Evolutionary conservation across 805 yeast species (phyloP), one percentile per base, ranked within the genome.

Genomic region (Candida maris): DNA sequence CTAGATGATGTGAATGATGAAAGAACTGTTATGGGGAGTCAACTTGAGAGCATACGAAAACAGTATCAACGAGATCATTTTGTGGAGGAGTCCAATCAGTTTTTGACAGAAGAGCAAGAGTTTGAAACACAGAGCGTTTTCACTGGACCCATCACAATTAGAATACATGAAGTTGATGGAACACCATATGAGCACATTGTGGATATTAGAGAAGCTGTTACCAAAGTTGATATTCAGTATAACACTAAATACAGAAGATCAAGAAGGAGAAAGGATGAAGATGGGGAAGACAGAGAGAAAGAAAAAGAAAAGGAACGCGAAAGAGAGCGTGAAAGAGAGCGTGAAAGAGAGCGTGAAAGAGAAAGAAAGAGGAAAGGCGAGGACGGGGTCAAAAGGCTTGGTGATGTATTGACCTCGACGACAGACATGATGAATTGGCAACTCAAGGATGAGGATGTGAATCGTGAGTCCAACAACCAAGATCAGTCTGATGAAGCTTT

Each of bases 131-230:
- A 70, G 28, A 57, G 63, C n/a, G 72, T 80, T 2, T 86, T 89
- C 53, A 74, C 85, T 0, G 99, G 99, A 0, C 96, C 97, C 0
- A 86, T 93, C 85, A 93, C 99, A 0, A 85, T 93, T 24, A 70
- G 98, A 52, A 89, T 93, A 24, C 98, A 93, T 56, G 99, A 93
- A 54, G 94, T 96, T 0, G 97, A 93, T 59, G 98, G 98, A 6
- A 87, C 97, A 0, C 98, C 99, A 0, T 93, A 93, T 55, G 99
- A 93, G 54, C 99, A 93, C 57, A 91, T 93, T 32, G 96, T 93
- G 16, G 94, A 87, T 46, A 66, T 93, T 35, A 85, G 87, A 49
- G 97, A 91, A 29, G 75, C 79, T 1, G 78, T 80, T 47, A 85
- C 95, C 1, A 87, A 85, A 54, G 67, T 93, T 30, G 98, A 93